Evolutionary conservation across 108 stramenopile genomes (phyloP), one percentile per base, ranked within the genome.

Genomic region (Skeletonema grethae): DNA sequence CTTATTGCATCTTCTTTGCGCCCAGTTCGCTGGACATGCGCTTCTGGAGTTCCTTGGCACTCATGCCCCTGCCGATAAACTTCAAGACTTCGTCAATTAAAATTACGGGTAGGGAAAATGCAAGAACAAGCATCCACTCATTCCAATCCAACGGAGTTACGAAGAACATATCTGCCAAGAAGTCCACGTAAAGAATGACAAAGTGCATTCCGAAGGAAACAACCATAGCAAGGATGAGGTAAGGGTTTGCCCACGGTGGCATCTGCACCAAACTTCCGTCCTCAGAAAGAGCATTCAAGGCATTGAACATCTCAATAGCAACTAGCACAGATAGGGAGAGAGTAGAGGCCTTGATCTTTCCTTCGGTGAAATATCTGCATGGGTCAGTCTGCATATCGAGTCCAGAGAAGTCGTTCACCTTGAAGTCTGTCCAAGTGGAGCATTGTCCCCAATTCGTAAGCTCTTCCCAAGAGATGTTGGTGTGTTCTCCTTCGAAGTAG

Each of bases 231-330:
- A 75, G 67, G 61, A 93, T 61, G 7, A 95, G 88, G 70, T 87
- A 95, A 29, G 70, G 77, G 76, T 95, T 95, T 10, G 79, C 61
- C 92, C 92, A 93, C 20, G 89, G 89, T 24, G 90, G 90, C 71
- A 95, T 86, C 11, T 82, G 67, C 18, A 93, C 28, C 46, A 95
- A 78, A 56, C 84, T 87, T 65, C 89, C 87, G 69, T 93, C 89
- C 65, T 89, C 87, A 1, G 87, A 88, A 6, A 94, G 85, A n/a
- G 91, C 90, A 67, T 84, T 88, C 43, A 89, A 57, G 24, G 90
- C 90, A 18, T 91, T 91, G 72, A 91, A 76, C 89, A 92, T 85
- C 77, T 95, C 94, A 76, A 95, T 90, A 15, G 90, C 82, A 30
- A 95, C 94, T 57, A 95, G 83, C 5, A 88, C 87, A 36, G 91